Base-by-base conservation (phyloP, 2,329 filamentous ascomycete genomes). In the Penicillium italicum region DNA sequence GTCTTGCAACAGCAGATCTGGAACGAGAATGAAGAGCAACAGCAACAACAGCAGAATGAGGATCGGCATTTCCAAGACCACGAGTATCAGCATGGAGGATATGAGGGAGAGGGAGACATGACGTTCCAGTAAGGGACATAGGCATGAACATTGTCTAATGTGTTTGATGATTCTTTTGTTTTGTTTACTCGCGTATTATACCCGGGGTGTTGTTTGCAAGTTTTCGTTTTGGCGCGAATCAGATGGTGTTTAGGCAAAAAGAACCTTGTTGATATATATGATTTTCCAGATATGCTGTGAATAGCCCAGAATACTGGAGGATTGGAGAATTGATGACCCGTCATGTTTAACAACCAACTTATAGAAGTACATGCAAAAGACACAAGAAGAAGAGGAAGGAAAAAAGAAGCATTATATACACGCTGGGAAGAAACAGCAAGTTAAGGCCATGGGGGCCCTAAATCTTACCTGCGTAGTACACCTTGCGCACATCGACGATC, bases 1-100 rank as follows among this genome's bases (percentile, higher is more conserved):
- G 92, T 99, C 59, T 75, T 99, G 78, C 93, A 99, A 82, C 93
- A 97, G 82, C 90, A 97, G 82, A 91, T 96, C 67, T 86, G 88
- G 60, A 89, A 87, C 75, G 88, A 74, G 65, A 70, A 69, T 61
- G 70, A 73, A 55, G 68, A 66, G 49, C 65, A 71, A 31, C 69
- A 70, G 49, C 66, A 70, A 43, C 57, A 71, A 55, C 62, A 67
- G 24, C 56, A 66, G 30, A 43, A 42, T 38, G 63, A 69, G 57
- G 63, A 64, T 42, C 55, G 55, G 2, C 55, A 58, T 43, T 59
- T 59, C 20, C 58, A 58, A 48, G 62, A 64, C 40, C 56, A 61
- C 52, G 62, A 59, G 18, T 51, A 51, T 22, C 40, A 51, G 10
- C 40, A 51, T 50, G 50, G 41, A 30, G 59, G 46, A 22, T 63